A percentile compares a stretch with the other conserved stretches of the same genome.
phyloP scores from a whole-genome alignment of 1,284 basidiomycete species.

The Heliocybe sulcata region DNA sequence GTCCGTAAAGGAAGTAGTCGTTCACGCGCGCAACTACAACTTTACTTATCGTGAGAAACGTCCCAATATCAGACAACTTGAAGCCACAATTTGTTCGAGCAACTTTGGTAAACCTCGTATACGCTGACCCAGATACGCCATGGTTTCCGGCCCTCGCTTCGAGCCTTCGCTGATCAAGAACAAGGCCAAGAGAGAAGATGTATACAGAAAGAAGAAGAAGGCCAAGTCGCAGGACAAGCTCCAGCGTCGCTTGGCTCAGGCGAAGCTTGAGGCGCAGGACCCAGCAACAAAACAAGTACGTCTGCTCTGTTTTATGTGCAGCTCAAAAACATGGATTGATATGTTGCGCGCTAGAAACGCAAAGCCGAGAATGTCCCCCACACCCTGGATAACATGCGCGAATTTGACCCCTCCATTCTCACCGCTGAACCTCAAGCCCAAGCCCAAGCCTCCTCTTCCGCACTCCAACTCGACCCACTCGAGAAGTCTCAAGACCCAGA shows the following conservation, averaged over 20 bases:
- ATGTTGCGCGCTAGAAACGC: constrained; percentile 57
- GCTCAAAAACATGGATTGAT: not conserved
- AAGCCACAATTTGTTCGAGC: not conserved
- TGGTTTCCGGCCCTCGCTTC: not conserved
- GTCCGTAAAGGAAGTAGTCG: not conserved
- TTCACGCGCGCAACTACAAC: not conserved
- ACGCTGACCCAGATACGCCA: not conserved
- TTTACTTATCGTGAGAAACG: not conserved
- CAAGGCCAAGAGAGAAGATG: constrained; percentile 78
- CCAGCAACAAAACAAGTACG: constrained; percentile 67
- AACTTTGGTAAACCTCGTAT: not conserved
- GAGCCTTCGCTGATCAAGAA: constrained; percentile 72
- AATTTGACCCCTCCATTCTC: constrained; percentile 82
- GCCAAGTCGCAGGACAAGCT: constrained; percentile 81
- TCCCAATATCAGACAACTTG: not conserved
- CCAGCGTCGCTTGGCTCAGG: constrained; percentile 67
- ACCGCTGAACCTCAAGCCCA: constrained; percentile 58
- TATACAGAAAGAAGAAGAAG: constrained; percentile 69
- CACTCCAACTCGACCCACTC: constrained; percentile 13
- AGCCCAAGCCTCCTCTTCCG: constrained; percentile 36
- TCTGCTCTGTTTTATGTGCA: constrained; percentile 3
- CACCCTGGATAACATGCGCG: constrained; percentile 91
- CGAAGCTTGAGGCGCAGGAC: constrained; percentile 65
- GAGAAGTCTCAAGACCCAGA: constrained; percentile 12
- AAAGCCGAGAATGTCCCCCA: constrained; percentile 80